Evolutionary conservation across 176 grass and related monocot species (phyloP), one percentile per base, ranked within the genome.

Genomic region (Zizania latifolia): DNA sequence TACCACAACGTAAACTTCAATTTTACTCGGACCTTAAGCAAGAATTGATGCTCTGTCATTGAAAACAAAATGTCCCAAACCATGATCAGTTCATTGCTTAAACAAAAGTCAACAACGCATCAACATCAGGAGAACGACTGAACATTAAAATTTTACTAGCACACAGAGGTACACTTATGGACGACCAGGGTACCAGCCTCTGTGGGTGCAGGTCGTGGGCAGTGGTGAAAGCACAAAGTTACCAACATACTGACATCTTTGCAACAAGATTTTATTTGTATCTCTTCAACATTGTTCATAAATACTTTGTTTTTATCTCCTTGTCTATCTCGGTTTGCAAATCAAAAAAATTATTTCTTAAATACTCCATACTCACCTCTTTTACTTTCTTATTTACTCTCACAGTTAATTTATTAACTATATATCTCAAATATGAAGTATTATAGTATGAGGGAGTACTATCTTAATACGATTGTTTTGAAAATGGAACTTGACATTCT

Each of bases 91-190:
- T 62, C 55, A 54, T 70, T 7, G 5, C 43, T 55, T 10, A 74
- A 31, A 74, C 30, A 4, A 61, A 86, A 57, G 65, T 86, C 78
- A 71, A 65, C 28, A 1, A 24, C 45, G 44, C 26, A 70, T 86
- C 54, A 61, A 19, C 6, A 22, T 38, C 70, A 74, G 1, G 55
- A 24, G 10, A 41, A 14, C 57, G 5, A 71, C 74, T 15, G 24
- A 41, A 3, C 58, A 45, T 59, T 68, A 14, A 46, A 43, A 41
- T 26, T 41, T 55, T 72, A 40, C 62, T 26, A 68, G 48, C 15
- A 78, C 16, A 19, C 15, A 9, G 5, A 78, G 11, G 4, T 39
- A 56, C 19, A 74, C 32, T 57, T 38, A 32, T 31, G 33, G 62
- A 1, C 39, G 15, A 66, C 1, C 31, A 36, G 34, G 3, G 61